These are phyloP conservation scores for Amaranthus cruentus DNA, from an alignment of 148 eudicot genomes.

Conservation along the genomic window DNA sequence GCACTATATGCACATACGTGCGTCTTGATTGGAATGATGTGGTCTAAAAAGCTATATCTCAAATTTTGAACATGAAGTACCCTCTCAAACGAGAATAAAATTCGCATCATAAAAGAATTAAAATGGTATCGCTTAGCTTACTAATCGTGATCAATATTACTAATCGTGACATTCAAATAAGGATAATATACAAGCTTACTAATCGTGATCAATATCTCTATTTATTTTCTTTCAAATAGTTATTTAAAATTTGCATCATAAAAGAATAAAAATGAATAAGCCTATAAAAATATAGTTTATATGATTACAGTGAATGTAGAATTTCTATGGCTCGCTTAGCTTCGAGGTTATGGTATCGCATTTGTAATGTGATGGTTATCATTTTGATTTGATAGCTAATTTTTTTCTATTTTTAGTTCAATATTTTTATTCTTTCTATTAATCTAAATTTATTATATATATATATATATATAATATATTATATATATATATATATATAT, in stretches of 20 bases:
- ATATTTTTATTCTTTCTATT: too few relatives aligned
- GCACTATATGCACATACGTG: not conserved
- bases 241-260: too few relatives aligned
- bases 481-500: too few relatives aligned
- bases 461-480: too few relatives aligned
- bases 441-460: too few relatives aligned
- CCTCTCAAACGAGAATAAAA: not conserved
- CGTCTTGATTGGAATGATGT: not conserved
- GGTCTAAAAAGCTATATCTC: not conserved
- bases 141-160: too few relatives aligned
- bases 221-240: too few relatives aligned
- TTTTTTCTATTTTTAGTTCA: not conserved
- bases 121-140: too few relatives aligned
- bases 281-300: not conserved
- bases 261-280: not conserved
- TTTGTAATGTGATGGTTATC: constrained; percentile 2
- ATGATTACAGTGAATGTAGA: not conserved
- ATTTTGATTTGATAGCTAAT: not conserved
- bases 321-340: not conserved
- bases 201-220: too few relatives aligned
- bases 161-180: not conserved
- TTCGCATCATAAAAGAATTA: too few relatives aligned
- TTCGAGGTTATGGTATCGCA: constrained; percentile 2
- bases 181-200: not conserved
- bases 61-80: not conserved